These are phyloP conservation scores for Suhomyces taliae DNA, from an alignment of 1,139 yeast species.

Conservation along the genomic window DNA sequence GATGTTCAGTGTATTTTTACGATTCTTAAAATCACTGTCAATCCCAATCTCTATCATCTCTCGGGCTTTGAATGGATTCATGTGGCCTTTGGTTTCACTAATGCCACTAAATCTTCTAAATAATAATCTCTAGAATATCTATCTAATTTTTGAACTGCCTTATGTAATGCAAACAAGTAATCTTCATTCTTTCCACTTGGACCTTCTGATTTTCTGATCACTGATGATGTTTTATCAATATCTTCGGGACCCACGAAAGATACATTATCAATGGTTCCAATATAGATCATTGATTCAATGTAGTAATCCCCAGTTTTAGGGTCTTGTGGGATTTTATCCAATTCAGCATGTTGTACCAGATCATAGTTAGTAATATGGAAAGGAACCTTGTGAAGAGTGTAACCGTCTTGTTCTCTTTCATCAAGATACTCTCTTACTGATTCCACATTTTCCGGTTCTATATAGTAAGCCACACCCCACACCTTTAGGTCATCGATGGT, in stretches of 20 bases:
- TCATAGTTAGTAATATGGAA: slow-evolving; percentile 50
- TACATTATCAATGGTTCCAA: slow-evolving; percentile 77
- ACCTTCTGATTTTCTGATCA: slow-evolving; percentile 59
- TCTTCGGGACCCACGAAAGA: slow-evolving; percentile 85
- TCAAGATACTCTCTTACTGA: slow-evolving; percentile 71
- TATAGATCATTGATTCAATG: slow-evolving; percentile 69
- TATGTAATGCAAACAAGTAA: slow-evolving; percentile 57
- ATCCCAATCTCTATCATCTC: too few relatives aligned
- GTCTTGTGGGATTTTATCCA: slow-evolving; percentile 20
- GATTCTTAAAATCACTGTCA: too few relatives aligned
- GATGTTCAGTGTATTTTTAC: too few relatives aligned
- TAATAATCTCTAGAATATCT: slow-evolving; percentile 36
- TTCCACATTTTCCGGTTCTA: slow-evolving; percentile 62
- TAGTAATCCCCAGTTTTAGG: slow-evolving; percentile 35
- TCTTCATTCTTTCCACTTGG: slow-evolving; percentile 83
- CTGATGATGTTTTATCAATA: slow-evolving; percentile 54
- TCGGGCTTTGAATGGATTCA: background rate
- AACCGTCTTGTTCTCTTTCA: slow-evolving; percentile 86
- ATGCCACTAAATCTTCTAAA: slow-evolving; percentile 34
- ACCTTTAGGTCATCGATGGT: slow-evolving; percentile 53
- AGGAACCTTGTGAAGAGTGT: slow-evolving; percentile 66
- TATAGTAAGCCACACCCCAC: slow-evolving; percentile 83
- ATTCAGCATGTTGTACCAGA: slow-evolving; percentile 14
- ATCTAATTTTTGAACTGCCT: slow-evolving; percentile 53
- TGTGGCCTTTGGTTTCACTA: slow-evolving; percentile 5